Conservation (phyloP, 1,284 basidiomycete genomes). For the Agaricales sp. region DNA sequence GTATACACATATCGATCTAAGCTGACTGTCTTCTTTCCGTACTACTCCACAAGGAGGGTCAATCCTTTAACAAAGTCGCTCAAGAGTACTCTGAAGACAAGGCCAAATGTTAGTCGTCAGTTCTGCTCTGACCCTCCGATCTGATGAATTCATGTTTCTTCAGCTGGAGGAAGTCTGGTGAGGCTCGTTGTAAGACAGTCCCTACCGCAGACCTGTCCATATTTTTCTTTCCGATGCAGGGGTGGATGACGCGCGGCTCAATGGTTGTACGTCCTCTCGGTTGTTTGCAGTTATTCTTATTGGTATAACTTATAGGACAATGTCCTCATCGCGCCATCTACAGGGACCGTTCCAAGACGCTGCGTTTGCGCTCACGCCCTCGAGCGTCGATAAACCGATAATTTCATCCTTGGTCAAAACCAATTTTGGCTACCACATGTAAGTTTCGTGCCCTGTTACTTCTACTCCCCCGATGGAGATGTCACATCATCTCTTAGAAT, state of each 20-base stretch:
- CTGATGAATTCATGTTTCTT: slow-evolving; percentile 1
- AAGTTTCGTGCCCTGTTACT: no score
- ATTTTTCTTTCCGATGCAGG: slow-evolving; percentile 16
- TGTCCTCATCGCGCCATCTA: not conserved
- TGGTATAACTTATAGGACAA: not conserved
- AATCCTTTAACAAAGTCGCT: slow-evolving; percentile 76
- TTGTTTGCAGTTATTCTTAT: slow-evolving; percentile 15
- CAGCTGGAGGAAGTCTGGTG: slow-evolving; percentile 65
- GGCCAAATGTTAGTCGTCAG: slow-evolving; percentile 58
- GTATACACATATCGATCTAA: not conserved
- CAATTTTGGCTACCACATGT: slow-evolving; percentile 73
- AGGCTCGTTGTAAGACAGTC: not conserved
- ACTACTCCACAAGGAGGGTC: slow-evolving; percentile 52
- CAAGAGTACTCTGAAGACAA: slow-evolving; percentile 84
- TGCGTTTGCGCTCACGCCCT: slow-evolving; percentile 69
- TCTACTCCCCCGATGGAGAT: no score
- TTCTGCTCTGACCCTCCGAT: not conserved
- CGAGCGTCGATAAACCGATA: slow-evolving; percentile 67
- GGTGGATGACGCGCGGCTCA: slow-evolving; percentile 76
- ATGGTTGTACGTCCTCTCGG: slow-evolving; percentile 54
- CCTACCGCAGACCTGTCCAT: no score
- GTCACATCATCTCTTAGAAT: slow-evolving; percentile 29
- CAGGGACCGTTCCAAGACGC: slow-evolving; percentile 70
- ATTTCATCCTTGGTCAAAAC: slow-evolving; percentile 69
- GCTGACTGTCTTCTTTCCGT: not conserved